Conservation (phyloP, 2,329 filamentous ascomycete genomes). For the Ophiostoma sp. region DNA sequence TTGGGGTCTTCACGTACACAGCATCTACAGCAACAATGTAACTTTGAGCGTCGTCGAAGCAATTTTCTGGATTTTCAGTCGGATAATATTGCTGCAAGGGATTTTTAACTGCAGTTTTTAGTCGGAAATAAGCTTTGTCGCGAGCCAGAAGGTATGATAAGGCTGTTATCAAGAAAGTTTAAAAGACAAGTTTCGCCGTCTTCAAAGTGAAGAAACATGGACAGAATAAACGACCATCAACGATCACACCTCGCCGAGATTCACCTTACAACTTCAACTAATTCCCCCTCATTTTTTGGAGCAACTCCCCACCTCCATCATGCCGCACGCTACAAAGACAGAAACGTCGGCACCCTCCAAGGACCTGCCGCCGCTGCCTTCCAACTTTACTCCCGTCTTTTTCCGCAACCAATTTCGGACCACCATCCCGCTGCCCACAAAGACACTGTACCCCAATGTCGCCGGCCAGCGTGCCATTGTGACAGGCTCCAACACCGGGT, state of each 20-base stretch:
- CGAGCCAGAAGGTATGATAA: background rate
- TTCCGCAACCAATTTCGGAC: conserved; percentile 27
- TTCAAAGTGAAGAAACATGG: background rate
- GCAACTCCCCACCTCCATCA: background rate
- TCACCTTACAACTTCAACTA: background rate
- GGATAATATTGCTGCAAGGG: background rate
- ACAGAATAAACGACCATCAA: background rate
- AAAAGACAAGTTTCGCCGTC: background rate
- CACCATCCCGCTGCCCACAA: conserved; percentile 25
- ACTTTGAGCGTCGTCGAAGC: background rate
- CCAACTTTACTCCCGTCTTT: conserved; percentile 21
- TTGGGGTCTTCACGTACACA: background rate
- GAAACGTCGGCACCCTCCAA: conserved; percentile 18
- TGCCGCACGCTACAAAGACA: conserved; percentile 2
- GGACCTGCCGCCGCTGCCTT: conserved; percentile 17
- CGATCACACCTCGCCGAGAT: background rate
- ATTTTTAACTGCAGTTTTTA: too few species aligned
- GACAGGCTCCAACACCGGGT: conserved; percentile 29
- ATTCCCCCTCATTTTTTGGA: background rate
- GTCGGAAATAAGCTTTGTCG: background rate
- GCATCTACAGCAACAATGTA: background rate
- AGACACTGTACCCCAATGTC: conserved; percentile 1
- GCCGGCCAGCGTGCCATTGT: conserved; percentile 21
- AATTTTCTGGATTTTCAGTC: background rate
- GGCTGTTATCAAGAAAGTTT: background rate